Conservation (phyloP, 495 filamentous ascomycete genomes). For the Alectoria sarmentosa region DNA sequence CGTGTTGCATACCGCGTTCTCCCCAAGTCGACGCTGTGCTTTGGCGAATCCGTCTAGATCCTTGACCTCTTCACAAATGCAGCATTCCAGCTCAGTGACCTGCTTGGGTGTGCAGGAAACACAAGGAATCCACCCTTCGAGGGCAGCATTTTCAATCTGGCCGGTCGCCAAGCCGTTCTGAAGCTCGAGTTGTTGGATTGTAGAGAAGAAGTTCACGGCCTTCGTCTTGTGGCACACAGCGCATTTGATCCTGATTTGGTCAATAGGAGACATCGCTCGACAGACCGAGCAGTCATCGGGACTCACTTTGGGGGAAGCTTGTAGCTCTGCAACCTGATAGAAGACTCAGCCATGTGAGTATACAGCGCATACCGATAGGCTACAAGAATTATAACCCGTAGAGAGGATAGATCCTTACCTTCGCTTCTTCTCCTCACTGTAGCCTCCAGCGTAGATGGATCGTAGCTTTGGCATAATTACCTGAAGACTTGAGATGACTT, state of each 20-base stretch:
- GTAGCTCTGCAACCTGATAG: constrained; percentile 27
- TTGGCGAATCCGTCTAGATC: constrained; percentile 49
- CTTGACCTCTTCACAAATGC: constrained; percentile 42
- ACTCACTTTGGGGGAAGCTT: constrained; percentile 31
- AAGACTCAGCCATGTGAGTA: neutral
- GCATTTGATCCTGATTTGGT: constrained; percentile 42
- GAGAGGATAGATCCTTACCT: constrained; percentile 21
- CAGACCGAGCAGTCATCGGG: neutral
- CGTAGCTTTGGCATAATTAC: constrained; percentile 2
- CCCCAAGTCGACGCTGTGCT: constrained; percentile 41
- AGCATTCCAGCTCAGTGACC: constrained; percentile 35
- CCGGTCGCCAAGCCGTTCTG: constrained; percentile 26
- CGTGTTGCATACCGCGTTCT: constrained; percentile 41
- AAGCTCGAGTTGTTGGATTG: constrained; percentile 38
- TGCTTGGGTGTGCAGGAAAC: constrained; percentile 28
- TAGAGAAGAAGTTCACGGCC: constrained; percentile 36
- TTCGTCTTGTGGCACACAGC: constrained; percentile 39
- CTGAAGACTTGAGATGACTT: neutral
- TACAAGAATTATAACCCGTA: neutral
- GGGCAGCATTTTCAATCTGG: constrained; percentile 13
- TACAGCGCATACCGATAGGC: neutral
- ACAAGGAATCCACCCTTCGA: constrained; percentile 23
- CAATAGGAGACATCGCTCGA: neutral
- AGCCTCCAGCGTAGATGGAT: constrained; percentile 31
- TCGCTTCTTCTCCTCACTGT: constrained; percentile 26